Evolutionary conservation across 148 eudicot species (phyloP), one percentile per base, ranked within the genome.

Genomic region (Diospyros kaki): DNA sequence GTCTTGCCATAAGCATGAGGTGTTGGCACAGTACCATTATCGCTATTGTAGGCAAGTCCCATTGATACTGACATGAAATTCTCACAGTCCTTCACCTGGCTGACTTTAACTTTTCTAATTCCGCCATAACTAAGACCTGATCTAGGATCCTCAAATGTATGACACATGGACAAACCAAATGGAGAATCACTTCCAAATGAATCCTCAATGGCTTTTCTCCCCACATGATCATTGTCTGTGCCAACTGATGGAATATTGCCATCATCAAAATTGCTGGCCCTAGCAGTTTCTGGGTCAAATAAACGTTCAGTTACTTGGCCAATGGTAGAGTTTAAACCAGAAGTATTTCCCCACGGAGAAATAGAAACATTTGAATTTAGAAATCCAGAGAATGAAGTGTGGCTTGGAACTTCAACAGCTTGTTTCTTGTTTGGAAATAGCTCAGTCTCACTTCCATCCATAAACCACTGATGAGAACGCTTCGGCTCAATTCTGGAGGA

Each of bases 391-490:
- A 87, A 82, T 59, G 83, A 80, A 81, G 66, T 80, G 71, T 79
- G 78, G 76, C 74, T 73, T 55, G 85, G 79, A 75, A 83, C 74
- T 74, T 85, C 94, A 64, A 86, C 76, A 74, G 85, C 88, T 82
- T 89, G 98, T 76, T 88, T 93, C 86, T 91, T 93, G 85, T 72
- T 89, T 39, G 87, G 85, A 58, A 83, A 64, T 40, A 83, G 65
- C 74, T 84, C 90, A 15, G 83, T 81, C 75, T 93, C 98, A 41
- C 80, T 75, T 5, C 86, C 81, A 76, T 88, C 89, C 75, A 81
- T 72, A 75, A 84, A 86, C 91, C 94, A 93, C 71, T 80, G 96
- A 73, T 84, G 91, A 38, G 84, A 58, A 66, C 94, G 94, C 84
- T 91, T 93, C 9, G 87, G 85, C 74, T 91, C 89, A 9, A 82